Percentiles rank a stretch among this genome's conserved stretches.
Conservation (phyloP, 345 rosid species). For the Geranium rotundifolium region DNA sequence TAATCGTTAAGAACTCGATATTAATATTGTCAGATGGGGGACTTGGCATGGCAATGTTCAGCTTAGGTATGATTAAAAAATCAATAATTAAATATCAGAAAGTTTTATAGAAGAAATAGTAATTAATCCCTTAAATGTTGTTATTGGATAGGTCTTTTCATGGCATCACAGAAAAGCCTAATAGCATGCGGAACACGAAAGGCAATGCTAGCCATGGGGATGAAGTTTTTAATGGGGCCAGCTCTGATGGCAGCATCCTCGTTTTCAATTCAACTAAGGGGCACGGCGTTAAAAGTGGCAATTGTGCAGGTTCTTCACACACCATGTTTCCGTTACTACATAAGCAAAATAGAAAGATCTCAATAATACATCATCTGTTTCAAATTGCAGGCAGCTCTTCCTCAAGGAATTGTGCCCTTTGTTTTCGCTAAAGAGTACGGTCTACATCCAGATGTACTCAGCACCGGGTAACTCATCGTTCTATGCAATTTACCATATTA, state of each 20-base stretch:
- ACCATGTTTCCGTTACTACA: not conserved
- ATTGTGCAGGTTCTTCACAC: conserved; percentile 54
- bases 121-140: not conserved
- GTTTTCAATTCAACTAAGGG: conserved; percentile 32
- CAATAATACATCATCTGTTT: not conserved
- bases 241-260: conserved; percentile 62
- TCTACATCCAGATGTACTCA: conserved; percentile 61
- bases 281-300: conserved; percentile 38
- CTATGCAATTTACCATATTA: not conserved
- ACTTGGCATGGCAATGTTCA: conserved; percentile 96
- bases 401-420: conserved; percentile 84
- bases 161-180: conserved; percentile 57
- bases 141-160: conserved; percentile 55
- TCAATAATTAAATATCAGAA: not conserved
- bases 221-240: conserved; percentile 63
- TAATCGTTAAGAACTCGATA: conserved; percentile 51
- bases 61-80: conserved; percentile 46
- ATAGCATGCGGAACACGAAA: conserved; percentile 62
- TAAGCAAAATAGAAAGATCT: not conserved
- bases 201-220: conserved; percentile 39
- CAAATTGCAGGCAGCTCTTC: conserved; percentile 68
- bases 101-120: not conserved
- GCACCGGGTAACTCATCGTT: conserved; percentile 48
- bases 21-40: conserved; percentile 67
- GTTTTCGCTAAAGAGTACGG: conserved; percentile 85